A percentile compares a stretch with the other conserved stretches of the same genome.
Evolutionary conservation across 1,284 basidiomycete genomes (phyloP).

Genomic region (Austroboletus novae-zelandiae): DNA sequence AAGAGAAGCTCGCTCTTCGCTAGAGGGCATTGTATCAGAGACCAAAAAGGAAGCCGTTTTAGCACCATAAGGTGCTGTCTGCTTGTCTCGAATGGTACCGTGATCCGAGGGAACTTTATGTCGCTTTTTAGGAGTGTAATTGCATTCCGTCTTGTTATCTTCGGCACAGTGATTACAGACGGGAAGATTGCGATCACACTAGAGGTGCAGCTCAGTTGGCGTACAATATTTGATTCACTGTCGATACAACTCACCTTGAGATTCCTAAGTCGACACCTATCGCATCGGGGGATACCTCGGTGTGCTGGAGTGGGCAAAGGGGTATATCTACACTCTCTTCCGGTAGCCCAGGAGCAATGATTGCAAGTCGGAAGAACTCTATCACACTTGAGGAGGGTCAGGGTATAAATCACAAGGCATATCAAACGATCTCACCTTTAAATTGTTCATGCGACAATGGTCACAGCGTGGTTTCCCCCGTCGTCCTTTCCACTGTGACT

Average conservation of each 20-base stretch:
- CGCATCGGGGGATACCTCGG: conserved; percentile 69
- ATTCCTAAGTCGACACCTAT: conserved; percentile 62
- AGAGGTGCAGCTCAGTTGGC: conserved; percentile 5
- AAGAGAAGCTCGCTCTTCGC: conserved; percentile 24
- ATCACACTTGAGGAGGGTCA: conserved; percentile 52
- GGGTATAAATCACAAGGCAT: conserved; percentile 4
- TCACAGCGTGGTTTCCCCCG: conserved; percentile 71
- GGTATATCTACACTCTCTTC: conserved; percentile 66
- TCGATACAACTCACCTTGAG: conserved; percentile 50
- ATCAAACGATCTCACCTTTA: conserved; percentile 50
- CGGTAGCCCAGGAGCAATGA: conserved; percentile 63
- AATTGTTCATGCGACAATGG: conserved; percentile 65
- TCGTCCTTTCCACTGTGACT: conserved; percentile 69
- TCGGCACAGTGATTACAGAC: conserved; percentile 64
- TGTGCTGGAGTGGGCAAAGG: conserved; percentile 71
- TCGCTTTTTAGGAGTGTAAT: conserved; percentile 67
- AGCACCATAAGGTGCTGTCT: conserved; percentile 40
- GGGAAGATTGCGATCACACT: conserved; percentile 69
- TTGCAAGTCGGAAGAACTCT: conserved; percentile 69
- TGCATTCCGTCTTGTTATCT: conserved; percentile 52
- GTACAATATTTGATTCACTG: conserved; percentile 1
- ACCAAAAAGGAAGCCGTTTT: conserved; percentile 53
- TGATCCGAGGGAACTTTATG: conserved; percentile 54
- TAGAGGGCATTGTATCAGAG: conserved; percentile 37
- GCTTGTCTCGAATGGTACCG: conserved; percentile 35